Evolutionary conservation across 192 early-diverging fungal species (phyloP).

Genomic region (Glomus cerebriforme): DNA sequence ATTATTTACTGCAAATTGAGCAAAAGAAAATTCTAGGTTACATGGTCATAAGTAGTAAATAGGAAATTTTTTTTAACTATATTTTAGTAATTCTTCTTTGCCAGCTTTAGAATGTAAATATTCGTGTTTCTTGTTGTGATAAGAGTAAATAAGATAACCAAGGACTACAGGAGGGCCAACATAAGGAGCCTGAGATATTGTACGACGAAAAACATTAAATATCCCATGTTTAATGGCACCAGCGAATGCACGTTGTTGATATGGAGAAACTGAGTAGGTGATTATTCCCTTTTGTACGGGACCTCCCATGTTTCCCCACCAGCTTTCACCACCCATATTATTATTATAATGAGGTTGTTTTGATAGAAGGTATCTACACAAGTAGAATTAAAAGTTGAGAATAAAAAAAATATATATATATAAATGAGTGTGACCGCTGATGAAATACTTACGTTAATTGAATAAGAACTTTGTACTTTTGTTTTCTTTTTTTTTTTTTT

Average conservation of each 20-base stretch:
- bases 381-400: no score
- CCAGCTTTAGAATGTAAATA: conserved; percentile 29
- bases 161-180: conserved; percentile 51
- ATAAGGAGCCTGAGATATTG: conserved; percentile 56
- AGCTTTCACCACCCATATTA: neutral
- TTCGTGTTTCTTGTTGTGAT: conserved; percentile 47
- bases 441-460: neutral
- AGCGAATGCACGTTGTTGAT: conserved; percentile 64
- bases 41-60: neutral
- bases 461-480: no score
- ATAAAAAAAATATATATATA: no score
- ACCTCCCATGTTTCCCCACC: conserved; percentile 63
- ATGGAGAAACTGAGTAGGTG: conserved; percentile 62
- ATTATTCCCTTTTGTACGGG: conserved; percentile 61
- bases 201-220: conserved; percentile 65
- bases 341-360: neutral
- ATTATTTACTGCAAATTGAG: no score
- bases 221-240: conserved; percentile 57
- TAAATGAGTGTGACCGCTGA: no score
- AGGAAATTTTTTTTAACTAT: neutral
- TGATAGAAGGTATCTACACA: no score
- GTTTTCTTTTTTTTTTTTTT: no score
- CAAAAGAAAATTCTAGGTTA: neutral
- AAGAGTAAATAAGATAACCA: conserved; percentile 52
- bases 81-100: conserved; percentile 8